Conservation (phyloP, 306 rosid genomes). For the Corylus americana region DNA sequence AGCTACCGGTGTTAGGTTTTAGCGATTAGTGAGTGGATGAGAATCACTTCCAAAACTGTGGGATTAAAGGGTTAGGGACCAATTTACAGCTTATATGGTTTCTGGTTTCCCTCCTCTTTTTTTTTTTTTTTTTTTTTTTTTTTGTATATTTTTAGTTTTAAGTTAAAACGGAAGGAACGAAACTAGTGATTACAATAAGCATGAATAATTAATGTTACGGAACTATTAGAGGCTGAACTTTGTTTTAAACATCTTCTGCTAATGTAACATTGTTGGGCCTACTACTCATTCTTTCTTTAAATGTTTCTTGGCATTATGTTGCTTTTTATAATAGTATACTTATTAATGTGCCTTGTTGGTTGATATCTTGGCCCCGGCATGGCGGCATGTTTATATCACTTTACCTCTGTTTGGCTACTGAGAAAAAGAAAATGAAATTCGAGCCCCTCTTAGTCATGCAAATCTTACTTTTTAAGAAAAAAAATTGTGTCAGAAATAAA, state of each 20-base stretch:
- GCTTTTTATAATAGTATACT: background rate
- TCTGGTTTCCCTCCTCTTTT: background rate
- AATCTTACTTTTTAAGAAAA: background rate
- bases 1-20: background rate
- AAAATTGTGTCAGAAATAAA: background rate
- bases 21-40: background rate
- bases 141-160: constrained; percentile 5
- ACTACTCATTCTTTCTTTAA: background rate
- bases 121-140: too few relatives aligned
- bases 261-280: background rate
- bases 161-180: background rate
- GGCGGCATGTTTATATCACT: background rate
- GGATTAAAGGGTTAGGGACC: constrained; percentile 3
- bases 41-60: constrained; percentile 5
- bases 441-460: background rate
- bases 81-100: background rate
- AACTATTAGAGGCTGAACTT: constrained; percentile 14
- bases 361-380: background rate
- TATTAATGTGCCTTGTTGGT: background rate
- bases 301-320: constrained; percentile 12
- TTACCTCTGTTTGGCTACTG: constrained; percentile 15
- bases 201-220: background rate
- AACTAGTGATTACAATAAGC: background rate
- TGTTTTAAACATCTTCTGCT: constrained; percentile 20
- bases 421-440: background rate